These are phyloP conservation scores for Maudiozyma bulderi DNA, from an alignment of 805 yeast species.

Conservation along the genomic window DNA sequence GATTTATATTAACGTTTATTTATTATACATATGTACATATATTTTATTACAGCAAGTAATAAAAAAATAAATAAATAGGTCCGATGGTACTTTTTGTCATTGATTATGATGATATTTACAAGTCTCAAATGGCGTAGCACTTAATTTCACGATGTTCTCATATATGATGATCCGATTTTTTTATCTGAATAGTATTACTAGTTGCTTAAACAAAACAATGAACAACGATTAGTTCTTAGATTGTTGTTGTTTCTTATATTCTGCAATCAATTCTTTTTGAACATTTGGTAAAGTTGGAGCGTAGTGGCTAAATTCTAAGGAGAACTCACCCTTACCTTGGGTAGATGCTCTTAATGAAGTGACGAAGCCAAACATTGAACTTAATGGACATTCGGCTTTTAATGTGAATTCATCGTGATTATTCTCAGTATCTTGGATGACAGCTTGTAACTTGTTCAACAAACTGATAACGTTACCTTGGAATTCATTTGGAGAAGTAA, in stretches of 20 bases:
- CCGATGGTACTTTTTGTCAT: too few relatives aligned
- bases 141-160: too few relatives aligned
- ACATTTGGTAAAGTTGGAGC: conserved; percentile 84
- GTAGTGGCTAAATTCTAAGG: conserved; percentile 88
- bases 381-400: conserved; percentile 91
- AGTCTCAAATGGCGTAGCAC: too few relatives aligned
- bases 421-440: conserved; percentile 88
- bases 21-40: background rate
- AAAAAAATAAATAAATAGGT: too few relatives aligned
- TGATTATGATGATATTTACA: too few relatives aligned
- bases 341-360: conserved; percentile 91
- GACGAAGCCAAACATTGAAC: conserved; percentile 93
- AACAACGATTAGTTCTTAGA: conserved; percentile 13
- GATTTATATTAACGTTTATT: background rate
- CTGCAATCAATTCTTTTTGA: conserved; percentile 83
- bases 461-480: conserved; percentile 89
- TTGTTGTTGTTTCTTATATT: conserved; percentile 53
- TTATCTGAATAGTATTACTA: too few relatives aligned
- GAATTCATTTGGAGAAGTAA: conserved; percentile 92
- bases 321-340: conserved; percentile 97
- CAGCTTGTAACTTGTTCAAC: conserved; percentile 83
- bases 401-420: conserved; percentile 91
- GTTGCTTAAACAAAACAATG: too few relatives aligned
- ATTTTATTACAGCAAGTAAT: background rate
- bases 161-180: too few relatives aligned